These are phyloP conservation scores for Pterocarpus santalinus DNA, from an alignment of 306 rosid genomes.

Conservation along the genomic window DNA sequence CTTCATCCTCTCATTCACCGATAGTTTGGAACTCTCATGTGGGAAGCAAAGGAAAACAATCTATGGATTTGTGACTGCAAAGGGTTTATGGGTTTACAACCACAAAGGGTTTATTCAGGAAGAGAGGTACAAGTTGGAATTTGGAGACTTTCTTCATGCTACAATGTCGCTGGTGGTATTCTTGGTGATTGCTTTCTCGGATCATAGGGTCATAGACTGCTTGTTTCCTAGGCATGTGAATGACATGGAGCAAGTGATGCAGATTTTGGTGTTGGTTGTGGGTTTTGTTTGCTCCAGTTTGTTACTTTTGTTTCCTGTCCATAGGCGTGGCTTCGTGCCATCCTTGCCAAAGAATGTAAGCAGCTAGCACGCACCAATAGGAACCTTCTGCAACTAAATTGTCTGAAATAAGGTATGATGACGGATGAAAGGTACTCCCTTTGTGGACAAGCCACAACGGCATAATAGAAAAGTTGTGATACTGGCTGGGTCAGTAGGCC, in stretches of 20 bases:
- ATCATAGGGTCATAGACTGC: neutral
- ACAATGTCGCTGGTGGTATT: conserved; percentile 4
- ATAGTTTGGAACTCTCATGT: neutral
- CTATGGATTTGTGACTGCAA: neutral
- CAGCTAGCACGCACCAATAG: neutral
- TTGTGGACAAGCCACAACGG: too few relatives aligned
- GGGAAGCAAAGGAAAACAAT: neutral
- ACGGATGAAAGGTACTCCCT: too few relatives aligned
- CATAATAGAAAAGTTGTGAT: too few relatives aligned
- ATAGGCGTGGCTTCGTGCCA: conserved; percentile 26
- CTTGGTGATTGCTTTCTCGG: conserved; percentile 18
- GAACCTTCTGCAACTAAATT: neutral
- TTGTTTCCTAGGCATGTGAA: neutral
- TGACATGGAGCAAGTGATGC: conserved; percentile 7
- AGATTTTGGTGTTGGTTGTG: conserved; percentile 1
- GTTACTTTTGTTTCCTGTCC: conserved; percentile 26
- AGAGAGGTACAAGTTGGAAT: neutral
- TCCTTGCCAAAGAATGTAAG: neutral
- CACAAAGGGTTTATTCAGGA: neutral
- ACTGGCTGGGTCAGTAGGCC: too few relatives aligned
- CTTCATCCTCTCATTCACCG: neutral
- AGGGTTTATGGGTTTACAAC: neutral
- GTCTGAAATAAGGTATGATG: too few relatives aligned
- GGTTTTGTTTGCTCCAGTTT: neutral
- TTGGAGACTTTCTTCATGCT: conserved; percentile 2